phyloP scores from a whole-genome alignment of 768 basidiomycete genomes.

The Pleurotus pulmonarius region DNA sequence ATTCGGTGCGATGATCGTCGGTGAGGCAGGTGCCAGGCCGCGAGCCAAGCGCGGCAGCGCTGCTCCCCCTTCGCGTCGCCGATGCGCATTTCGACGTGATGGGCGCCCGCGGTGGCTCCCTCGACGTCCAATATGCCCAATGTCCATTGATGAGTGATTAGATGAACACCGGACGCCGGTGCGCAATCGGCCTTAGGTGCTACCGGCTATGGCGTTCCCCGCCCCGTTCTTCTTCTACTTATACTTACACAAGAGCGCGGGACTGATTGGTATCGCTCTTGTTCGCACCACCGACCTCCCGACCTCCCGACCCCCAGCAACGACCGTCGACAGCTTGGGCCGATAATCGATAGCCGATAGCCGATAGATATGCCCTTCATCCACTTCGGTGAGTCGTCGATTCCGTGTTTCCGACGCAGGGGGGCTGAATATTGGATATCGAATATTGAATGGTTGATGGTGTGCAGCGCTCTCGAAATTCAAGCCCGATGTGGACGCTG shows the following conservation, averaged over 20 bases:
- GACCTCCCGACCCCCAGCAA: not conserved
- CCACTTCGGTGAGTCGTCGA: not conserved
- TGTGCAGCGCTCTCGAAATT: not conserved
- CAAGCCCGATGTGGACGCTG: not conserved
- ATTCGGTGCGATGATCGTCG: no score
- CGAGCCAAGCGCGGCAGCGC: no score
- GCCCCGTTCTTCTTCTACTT: not conserved
- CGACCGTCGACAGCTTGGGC: not conserved
- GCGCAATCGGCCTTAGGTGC: not conserved
- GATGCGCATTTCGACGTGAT: no score
- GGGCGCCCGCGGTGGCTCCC: not conserved
- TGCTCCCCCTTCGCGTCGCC: no score
- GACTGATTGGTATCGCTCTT: no score
- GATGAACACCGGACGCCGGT: not conserved
- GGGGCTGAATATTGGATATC: no score
- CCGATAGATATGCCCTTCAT: not conserved
- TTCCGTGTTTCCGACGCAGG: not conserved
- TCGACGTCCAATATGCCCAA: not conserved
- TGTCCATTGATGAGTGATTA: no score
- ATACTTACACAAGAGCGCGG: not conserved
- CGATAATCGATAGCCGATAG: not conserved
- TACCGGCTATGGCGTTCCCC: constrained; percentile 6
- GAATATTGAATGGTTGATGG: no score
- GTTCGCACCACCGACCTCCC: no score
- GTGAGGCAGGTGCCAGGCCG: no score